Percentiles rank a stretch among this genome's conserved stretches.
These are phyloP conservation scores for Phoma sp. DNA, from an alignment of 2,329 filamentous ascomycete species.

Conservation along the genomic window DNA sequence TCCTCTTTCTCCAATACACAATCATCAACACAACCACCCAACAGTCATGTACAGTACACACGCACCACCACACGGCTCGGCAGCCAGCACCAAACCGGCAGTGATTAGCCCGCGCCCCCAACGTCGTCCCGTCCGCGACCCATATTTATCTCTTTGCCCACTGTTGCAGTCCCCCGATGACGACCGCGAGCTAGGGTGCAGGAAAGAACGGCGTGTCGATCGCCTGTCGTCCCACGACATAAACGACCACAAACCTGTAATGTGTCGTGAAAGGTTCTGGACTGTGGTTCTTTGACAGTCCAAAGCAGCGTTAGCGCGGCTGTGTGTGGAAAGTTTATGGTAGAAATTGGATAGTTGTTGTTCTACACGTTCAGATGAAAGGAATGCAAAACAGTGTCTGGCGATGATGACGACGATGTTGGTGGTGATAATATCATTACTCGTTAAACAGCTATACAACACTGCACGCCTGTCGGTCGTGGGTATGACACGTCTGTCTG, in stretches of 20 bases:
- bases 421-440: neutral
- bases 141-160: neutral
- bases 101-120: neutral
- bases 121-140: constrained; percentile 1
- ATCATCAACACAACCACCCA: too few relatives aligned
- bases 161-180: neutral
- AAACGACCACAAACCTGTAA: neutral
- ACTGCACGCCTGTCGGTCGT: constrained; percentile 4
- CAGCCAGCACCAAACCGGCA: neutral
- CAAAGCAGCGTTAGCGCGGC: neutral
- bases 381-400: neutral
- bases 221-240: neutral
- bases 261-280: neutral
- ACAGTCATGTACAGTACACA: too few relatives aligned
- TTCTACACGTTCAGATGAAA: neutral
- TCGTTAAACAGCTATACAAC: constrained; percentile 9
- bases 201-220: neutral
- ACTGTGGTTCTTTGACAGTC: neutral
- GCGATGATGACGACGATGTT: neutral
- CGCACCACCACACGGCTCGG: neutral
- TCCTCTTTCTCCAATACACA: too few relatives aligned
- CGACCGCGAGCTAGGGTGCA: constrained; percentile 5
- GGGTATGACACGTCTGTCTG: neutral
- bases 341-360: neutral
- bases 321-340: neutral